Percentiles rank a stretch among this genome's conserved stretches.
These are phyloP conservation scores for Puccinia novopanici DNA, from an alignment of 1,284 basidiomycete species.

Conservation along the genomic window DNA sequence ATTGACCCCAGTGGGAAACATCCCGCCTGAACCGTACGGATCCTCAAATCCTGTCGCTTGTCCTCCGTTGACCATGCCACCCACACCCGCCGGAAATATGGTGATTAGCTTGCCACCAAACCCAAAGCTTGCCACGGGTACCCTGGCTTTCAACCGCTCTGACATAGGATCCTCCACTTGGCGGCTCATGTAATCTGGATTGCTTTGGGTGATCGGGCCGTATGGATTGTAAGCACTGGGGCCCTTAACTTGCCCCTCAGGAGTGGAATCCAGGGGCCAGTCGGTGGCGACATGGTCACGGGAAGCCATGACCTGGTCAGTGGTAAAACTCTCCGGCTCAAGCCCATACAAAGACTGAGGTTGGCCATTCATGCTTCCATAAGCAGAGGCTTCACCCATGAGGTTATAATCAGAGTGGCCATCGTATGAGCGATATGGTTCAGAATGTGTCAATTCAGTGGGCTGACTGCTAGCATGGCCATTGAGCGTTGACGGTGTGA, in stretches of 20 bases:
- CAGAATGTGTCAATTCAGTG: constrained; percentile 3
- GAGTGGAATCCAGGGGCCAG: neutral
- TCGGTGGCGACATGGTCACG: neutral
- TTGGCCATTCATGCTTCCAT: constrained; percentile 1
- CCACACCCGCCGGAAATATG: constrained; percentile 59
- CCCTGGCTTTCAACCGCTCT: constrained; percentile 28
- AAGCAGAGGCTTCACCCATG: constrained; percentile 17
- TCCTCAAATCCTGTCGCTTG: constrained; percentile 28
- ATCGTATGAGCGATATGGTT: neutral
- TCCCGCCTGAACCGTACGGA: constrained; percentile 32
- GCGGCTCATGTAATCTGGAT: neutral
- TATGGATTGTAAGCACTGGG: constrained; percentile 21
- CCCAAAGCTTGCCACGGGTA: constrained; percentile 72
- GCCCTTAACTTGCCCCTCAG: neutral
- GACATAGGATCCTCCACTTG: constrained; percentile 37
- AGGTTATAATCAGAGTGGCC: constrained; percentile 11
- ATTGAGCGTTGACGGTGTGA: neutral
- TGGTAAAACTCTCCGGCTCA: constrained; percentile 10
- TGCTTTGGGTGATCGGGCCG: constrained; percentile 4
- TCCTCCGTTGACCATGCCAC: neutral
- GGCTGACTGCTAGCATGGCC: constrained; percentile 13
- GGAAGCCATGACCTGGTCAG: neutral
- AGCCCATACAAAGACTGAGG: neutral
- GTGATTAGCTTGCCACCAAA: constrained; percentile 81
- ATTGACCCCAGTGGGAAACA: neutral